Percentiles rank a stretch among this genome's conserved stretches.
phyloP scores from a whole-genome alignment of 2,329 filamentous ascomycete species.

The Aspergillus niger region DNA sequence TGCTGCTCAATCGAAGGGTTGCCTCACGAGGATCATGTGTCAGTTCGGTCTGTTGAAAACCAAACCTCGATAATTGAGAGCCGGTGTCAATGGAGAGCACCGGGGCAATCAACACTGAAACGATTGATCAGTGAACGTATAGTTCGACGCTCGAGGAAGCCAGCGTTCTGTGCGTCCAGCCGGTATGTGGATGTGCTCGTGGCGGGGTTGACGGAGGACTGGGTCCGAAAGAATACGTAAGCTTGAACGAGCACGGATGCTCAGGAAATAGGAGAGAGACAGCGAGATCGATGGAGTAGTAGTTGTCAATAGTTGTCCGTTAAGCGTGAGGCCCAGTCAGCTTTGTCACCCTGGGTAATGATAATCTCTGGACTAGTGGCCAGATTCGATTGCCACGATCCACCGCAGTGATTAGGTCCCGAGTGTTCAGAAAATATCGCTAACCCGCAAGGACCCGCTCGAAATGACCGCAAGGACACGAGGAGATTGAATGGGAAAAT shows the following conservation, averaged over 20 bases:
- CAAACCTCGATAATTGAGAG: neutral
- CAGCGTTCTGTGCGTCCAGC: constrained; percentile 12
- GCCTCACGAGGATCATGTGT: constrained; percentile 29
- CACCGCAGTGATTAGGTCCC: constrained; percentile 19
- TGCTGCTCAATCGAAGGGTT: constrained; percentile 23
- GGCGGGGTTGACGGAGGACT: constrained; percentile 21
- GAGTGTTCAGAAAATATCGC: constrained; percentile 19
- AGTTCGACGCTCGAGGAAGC: constrained; percentile 7
- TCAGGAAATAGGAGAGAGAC: constrained; percentile 3
- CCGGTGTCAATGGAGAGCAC: neutral
- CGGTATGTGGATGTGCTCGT: constrained; percentile 18
- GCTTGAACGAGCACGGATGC: constrained; percentile 17
- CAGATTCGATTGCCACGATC: constrained; percentile 18
- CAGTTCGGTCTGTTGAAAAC: constrained; percentile 1
- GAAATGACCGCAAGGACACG: constrained; percentile 22
- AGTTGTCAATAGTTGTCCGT: constrained; percentile 12
- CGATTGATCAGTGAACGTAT: constrained; percentile 1
- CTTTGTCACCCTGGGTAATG: constrained; percentile 9
- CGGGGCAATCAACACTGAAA: neutral
- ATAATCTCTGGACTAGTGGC: constrained; percentile 17
- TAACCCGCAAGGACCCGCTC: constrained; percentile 20
- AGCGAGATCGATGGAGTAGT: constrained; percentile 15
- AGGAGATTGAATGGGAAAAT: constrained; percentile 24
- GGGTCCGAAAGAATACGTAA: constrained; percentile 23
- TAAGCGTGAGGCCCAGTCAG: constrained; percentile 15